Evolutionary conservation across 768 basidiomycete species (phyloP).

Genomic region (Boletus bicolor): DNA sequence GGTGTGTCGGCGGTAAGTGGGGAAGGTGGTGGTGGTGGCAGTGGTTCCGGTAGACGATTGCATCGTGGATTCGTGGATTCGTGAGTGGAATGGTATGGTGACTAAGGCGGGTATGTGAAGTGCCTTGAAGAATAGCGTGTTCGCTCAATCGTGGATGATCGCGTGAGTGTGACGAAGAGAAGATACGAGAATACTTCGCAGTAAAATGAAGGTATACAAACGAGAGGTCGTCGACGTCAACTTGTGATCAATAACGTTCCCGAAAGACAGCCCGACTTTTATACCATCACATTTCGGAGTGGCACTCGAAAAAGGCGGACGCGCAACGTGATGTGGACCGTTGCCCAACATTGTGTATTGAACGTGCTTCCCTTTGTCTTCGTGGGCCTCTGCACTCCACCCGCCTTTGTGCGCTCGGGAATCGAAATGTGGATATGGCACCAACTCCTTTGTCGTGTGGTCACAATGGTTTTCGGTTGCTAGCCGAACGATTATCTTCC

Average conservation of each 20-base stretch:
- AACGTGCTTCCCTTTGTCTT: conserved; percentile 12
- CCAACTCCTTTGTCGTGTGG: conserved; percentile 6
- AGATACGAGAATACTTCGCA: background rate
- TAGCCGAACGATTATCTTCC: background rate
- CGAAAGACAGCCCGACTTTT: background rate
- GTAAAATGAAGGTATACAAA: background rate
- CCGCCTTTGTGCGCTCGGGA: conserved; percentile 16
- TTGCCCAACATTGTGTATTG: background rate
- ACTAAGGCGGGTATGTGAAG: background rate
- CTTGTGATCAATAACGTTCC: background rate
- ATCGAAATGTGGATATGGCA: background rate
- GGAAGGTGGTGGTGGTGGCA: background rate
- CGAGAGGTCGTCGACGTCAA: background rate
- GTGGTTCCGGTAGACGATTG: background rate
- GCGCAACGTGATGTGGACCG: background rate
- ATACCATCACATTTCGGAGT: conserved; percentile 6
- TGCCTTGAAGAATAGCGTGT: background rate
- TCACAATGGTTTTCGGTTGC: background rate
- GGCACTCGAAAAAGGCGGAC: background rate
- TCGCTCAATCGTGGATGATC: background rate
- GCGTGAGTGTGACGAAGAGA: background rate
- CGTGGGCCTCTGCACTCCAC: background rate
- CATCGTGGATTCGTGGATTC: background rate
- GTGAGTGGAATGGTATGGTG: background rate
- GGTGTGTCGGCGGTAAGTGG: background rate